Evolutionary conservation across 2,329 filamentous ascomycete genomes (phyloP), one percentile per base, ranked within the genome.

Genomic region (Cladosporium sp.): DNA sequence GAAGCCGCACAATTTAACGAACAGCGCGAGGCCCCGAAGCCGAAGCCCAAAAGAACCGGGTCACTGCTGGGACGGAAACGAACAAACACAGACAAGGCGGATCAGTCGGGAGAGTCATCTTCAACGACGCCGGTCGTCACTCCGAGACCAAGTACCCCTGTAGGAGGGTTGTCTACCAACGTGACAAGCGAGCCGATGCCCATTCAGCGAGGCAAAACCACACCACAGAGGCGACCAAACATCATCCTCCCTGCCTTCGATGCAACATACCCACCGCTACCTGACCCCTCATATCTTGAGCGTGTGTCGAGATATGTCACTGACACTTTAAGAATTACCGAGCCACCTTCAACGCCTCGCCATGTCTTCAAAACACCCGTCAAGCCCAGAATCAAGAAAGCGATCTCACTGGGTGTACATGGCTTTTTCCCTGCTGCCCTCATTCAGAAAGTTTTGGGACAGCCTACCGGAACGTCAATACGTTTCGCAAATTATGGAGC

Each of bases 381-480:
- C 6, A 51, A 39, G 29, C 86, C 83, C 1, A 86, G 80, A 57
- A 83, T 97, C 41, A 89, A 83, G 63, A 93, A 86, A 58, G 93
- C 93, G 11, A 78, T 99, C 4, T 90, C 91, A 1, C 96, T 99
- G 58, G 93, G 93, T 34, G 83, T 99, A 1, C 93, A 99, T 67
- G 93, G 93, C 1, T 86, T 95, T 54, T 96, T 97, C 58, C 93
- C 93, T 1, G 89, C 89, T 0, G 82, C 86, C 0, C 81, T 95
- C 37, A 78, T 99, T 30, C 85, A 93, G n/a, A 87, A 86, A 17
- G 87, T 99, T 59, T 85, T 97, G 13, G 93, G 93, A 0, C 92
- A 96, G 61, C 93, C 93, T 0, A 99, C 91, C 0, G 93, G 93
- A 5, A 99, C 93, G 1, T 97, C 92, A 0, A 83, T 97, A 51